phyloP scores from a whole-genome alignment of 1,139 yeast genomes.

The Taiozyma sp. region DNA sequence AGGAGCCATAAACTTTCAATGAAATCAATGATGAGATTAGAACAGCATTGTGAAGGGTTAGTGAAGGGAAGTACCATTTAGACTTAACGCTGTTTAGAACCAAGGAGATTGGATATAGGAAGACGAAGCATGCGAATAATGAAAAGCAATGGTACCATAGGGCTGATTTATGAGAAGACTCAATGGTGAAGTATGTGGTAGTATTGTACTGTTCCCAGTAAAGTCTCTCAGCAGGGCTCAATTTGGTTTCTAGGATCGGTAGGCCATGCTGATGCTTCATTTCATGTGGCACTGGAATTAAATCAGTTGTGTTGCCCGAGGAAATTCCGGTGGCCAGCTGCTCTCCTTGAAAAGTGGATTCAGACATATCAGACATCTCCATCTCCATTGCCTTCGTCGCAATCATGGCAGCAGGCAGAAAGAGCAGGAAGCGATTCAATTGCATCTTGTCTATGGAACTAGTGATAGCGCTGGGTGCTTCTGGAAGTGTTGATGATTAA shows the following conservation, averaged over 20 bases:
- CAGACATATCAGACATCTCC: constrained; percentile 20
- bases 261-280: constrained; percentile 58
- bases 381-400: constrained; percentile 1
- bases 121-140: constrained; percentile 40
- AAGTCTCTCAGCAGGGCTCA: constrained; percentile 64
- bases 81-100: constrained; percentile 57
- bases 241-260: constrained; percentile 64
- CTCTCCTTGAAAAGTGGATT: constrained; percentile 1
- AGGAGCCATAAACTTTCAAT: constrained; percentile 52
- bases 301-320: constrained; percentile 5
- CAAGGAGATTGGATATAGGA: constrained; percentile 66
- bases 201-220: constrained; percentile 82
- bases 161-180: constrained; percentile 42
- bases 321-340: not conserved
- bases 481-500: not conserved
- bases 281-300: constrained; percentile 40
- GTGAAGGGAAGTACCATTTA: constrained; percentile 50
- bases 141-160: constrained; percentile 52
- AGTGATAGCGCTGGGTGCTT: not conserved
- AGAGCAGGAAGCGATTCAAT: not conserved
- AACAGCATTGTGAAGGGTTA: constrained; percentile 44
- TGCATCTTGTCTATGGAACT: not conserved
- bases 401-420: not conserved
- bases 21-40: constrained; percentile 48
- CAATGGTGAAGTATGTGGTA: constrained; percentile 68